A percentile compares a stretch with the other conserved stretches of the same genome.
Conservation (phyloP, 164 flowering plant genomes). For the Nelumbo lutea region DNA sequence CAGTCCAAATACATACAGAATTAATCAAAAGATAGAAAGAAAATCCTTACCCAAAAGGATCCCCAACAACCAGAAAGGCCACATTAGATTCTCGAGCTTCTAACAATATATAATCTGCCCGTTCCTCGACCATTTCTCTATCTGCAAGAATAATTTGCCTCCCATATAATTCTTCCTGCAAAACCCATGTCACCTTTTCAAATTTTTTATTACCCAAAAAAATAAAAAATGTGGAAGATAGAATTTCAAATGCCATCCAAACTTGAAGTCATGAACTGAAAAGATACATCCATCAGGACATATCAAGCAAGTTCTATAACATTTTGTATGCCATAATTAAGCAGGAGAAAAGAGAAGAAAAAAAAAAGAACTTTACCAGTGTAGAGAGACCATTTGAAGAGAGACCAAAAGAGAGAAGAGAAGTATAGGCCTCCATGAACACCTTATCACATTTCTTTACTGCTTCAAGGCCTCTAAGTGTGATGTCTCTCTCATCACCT, state of each 20-base stretch:
- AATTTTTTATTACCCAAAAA: neutral
- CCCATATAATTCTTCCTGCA: slow-evolving; percentile 71
- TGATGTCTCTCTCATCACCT: slow-evolving; percentile 85
- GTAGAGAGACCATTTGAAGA: slow-evolving; percentile 65
- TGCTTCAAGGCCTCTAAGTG: slow-evolving; percentile 78
- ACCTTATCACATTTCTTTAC: slow-evolving; percentile 67
- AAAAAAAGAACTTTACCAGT: slow-evolving; percentile 37
- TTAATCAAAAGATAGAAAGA: neutral
- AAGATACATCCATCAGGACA: neutral
- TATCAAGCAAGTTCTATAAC: neutral
- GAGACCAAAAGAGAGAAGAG: slow-evolving; percentile 81
- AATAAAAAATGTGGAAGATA: neutral
- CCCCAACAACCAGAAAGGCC: slow-evolving; percentile 96
- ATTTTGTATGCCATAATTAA: neutral
- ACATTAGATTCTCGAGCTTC: slow-evolving; percentile 61
- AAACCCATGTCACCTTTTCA: neutral
- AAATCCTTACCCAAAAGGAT: slow-evolving; percentile 77
- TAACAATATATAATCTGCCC: slow-evolving; percentile 53
- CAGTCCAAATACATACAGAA: too few relatives aligned
- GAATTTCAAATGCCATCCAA: neutral
- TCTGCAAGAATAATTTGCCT: slow-evolving; percentile 64
- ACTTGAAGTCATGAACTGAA: neutral
- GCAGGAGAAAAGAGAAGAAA: neutral
- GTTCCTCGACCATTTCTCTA: slow-evolving; percentile 91
- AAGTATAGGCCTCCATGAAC: slow-evolving; percentile 85